Percentiles rank a stretch among this genome's conserved stretches.
Conservation (phyloP, 257 asterid genomes). For the Salvia splendens region DNA sequence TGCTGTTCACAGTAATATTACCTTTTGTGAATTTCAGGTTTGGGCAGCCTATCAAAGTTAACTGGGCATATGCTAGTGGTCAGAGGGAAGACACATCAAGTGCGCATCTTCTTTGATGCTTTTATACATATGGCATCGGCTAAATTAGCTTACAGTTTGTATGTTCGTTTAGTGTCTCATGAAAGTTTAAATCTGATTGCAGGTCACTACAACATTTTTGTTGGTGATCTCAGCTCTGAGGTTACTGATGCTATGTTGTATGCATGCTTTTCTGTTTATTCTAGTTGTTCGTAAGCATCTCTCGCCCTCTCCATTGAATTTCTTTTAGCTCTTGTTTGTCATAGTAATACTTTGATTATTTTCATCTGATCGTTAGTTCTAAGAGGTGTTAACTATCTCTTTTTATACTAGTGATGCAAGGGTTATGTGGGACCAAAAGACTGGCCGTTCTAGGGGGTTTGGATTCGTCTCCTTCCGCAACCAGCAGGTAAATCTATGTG, state of each 20-base stretch:
- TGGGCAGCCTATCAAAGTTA: constrained; percentile 98
- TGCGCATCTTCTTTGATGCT: constrained; percentile 34
- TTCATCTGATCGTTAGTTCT: constrained; percentile 20
- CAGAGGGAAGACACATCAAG: constrained; percentile 97
- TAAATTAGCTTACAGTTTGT: background rate
- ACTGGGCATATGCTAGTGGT: constrained; percentile 92
- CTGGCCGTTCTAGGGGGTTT: constrained; percentile 93
- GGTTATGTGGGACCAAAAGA: constrained; percentile 98
- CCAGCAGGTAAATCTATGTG: constrained; percentile 63
- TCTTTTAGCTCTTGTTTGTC: background rate
- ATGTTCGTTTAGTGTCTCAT: constrained; percentile 15
- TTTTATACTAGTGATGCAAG: constrained; percentile 73
- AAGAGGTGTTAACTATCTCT: constrained; percentile 24
- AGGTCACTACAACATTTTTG: constrained; percentile 91
- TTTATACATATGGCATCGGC: constrained; percentile 4
- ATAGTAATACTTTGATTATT: background rate
- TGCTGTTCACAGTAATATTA: constrained; percentile 21
- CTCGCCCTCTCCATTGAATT: constrained; percentile 25
- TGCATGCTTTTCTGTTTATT: constrained; percentile 78
- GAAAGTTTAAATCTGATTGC: constrained; percentile 24
- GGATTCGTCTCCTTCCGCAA: constrained; percentile 95
- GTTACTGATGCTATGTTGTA: constrained; percentile 90
- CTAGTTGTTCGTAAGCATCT: constrained; percentile 81
- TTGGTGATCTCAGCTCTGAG: constrained; percentile 95
- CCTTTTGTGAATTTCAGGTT: constrained; percentile 53